Evolutionary conservation across 345 rosid genomes (phyloP).

Genomic region (Nephelium lappaceum): DNA sequence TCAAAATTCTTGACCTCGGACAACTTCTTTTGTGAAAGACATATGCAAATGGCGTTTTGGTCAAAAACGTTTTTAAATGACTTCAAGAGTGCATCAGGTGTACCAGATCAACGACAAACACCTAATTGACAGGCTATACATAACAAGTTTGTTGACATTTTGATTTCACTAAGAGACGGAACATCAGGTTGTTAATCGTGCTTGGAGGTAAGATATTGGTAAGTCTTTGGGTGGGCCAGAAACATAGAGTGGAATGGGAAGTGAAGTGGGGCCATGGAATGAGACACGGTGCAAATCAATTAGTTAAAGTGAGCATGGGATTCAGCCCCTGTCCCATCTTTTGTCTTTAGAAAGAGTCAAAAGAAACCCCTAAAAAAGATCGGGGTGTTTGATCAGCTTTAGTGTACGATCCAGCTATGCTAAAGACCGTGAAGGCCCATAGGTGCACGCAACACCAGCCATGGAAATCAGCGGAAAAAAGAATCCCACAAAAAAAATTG

Average conservation of each 20-base stretch:
- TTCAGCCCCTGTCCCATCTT: slow-evolving; percentile 6
- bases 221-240: slow-evolving; percentile 14
- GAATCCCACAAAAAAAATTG: background rate
- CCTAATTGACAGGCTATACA: too few species aligned
- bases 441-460: background rate
- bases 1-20: too few species aligned
- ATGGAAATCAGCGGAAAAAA: slow-evolving; percentile 16
- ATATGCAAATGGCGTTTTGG: too few species aligned
- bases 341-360: slow-evolving; percentile 1
- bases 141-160: background rate
- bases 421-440: background rate
- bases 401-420: background rate
- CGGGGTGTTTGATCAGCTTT: background rate
- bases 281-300: slow-evolving; percentile 1
- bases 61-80: too few species aligned
- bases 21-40: too few species aligned
- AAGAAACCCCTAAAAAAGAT: background rate
- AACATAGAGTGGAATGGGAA: background rate
- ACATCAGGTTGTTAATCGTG: background rate
- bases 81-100: too few species aligned
- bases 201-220: background rate
- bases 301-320: slow-evolving; percentile 9
- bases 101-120: too few species aligned
- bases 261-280: slow-evolving; percentile 4
- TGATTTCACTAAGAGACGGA: background rate